Conservation (phyloP, 2,329 filamentous ascomycete species). For the Ophiobolus disseminans region DNA sequence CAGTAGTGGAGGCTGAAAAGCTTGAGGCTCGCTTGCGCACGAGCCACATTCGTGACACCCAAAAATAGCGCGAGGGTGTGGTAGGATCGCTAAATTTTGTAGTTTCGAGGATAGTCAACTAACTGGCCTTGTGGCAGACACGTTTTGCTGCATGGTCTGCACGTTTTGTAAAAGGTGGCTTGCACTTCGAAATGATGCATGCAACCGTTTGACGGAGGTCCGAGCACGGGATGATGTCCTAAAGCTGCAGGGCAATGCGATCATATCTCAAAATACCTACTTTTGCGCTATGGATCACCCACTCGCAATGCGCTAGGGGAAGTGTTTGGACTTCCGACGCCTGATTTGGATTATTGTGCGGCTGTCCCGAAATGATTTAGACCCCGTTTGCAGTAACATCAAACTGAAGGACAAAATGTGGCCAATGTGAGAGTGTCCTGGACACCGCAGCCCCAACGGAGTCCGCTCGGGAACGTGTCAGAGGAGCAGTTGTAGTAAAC, state of each 20-base stretch:
- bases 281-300: neutral
- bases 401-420: no score
- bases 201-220: neutral
- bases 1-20: constrained; percentile 1
- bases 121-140: no score
- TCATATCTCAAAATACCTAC: constrained; percentile 3
- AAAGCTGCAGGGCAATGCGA: constrained; percentile 1
- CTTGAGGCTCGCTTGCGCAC: constrained; percentile 7
- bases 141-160: neutral
- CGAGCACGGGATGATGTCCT: neutral
- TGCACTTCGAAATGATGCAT: neutral
- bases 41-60: neutral
- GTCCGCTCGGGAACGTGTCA: no score
- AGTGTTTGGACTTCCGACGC: neutral
- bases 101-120: neutral
- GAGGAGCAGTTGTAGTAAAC: no score
- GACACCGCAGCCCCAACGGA: no score
- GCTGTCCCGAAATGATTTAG: no score
- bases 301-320: no score
- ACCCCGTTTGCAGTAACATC: no score
- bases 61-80: constrained; percentile 10
- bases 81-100: neutral
- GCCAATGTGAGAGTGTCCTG: no score
- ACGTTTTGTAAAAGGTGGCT: neutral
- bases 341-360: no score